phyloP scores from a whole-genome alignment of 2,329 filamentous ascomycete genomes.

The Fusarium illudens region DNA sequence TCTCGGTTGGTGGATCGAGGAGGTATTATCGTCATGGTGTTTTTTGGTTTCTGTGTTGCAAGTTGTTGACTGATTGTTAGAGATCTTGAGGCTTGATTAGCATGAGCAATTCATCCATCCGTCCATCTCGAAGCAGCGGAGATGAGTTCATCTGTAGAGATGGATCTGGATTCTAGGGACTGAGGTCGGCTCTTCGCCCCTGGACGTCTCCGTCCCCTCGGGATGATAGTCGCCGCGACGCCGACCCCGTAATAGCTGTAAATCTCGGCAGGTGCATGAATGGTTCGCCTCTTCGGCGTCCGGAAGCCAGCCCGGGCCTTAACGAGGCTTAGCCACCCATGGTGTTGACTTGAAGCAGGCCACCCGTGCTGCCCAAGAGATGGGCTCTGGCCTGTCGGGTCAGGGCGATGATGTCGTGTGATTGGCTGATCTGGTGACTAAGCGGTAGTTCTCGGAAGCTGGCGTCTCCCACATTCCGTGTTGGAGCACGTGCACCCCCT shows the following conservation, averaged over 20 bases:
- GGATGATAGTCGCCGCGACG: not conserved
- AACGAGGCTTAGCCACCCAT: not conserved
- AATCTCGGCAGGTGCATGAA: not conserved
- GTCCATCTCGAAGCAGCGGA: not conserved
- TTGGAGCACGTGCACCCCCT: not conserved
- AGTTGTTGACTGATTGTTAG: not conserved
- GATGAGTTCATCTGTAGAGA: not conserved
- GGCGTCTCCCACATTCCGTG: not conserved
- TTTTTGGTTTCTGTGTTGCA: not conserved
- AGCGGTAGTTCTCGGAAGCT: not conserved
- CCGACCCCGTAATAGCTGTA: not conserved
- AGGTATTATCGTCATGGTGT: slow-evolving; percentile 1
- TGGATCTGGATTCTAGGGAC: not conserved
- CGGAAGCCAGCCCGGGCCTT: not conserved
- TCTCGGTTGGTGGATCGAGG: slow-evolving; percentile 7
- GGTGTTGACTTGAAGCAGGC: not conserved
- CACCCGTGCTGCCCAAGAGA: not conserved
- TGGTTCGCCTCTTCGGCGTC: not conserved
- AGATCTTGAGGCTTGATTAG: not conserved
- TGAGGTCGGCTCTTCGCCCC: not conserved
- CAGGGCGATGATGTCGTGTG: not conserved
- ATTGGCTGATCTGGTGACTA: not conserved
- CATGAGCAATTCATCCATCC: not conserved
- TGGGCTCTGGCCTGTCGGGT: not conserved
- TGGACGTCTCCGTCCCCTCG: not conserved